phyloP scores from a whole-genome alignment of 768 basidiomycete genomes.

The Hericium erinaceus region DNA sequence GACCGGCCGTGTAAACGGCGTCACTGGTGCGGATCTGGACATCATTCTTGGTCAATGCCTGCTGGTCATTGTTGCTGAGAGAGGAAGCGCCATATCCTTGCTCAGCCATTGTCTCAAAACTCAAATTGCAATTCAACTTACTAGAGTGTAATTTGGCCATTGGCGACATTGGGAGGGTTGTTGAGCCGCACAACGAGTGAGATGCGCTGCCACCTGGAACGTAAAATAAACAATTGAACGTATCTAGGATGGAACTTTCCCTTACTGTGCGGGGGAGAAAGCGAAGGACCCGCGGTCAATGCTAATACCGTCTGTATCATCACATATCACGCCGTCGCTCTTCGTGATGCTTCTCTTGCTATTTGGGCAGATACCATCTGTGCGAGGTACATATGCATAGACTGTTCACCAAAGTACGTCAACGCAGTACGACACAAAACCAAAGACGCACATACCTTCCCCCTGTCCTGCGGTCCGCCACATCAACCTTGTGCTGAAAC shows the following conservation, averaged over 20 bases:
- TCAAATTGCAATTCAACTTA: slow-evolving; percentile 33
- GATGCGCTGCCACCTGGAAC: slow-evolving; percentile 54
- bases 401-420: slow-evolving; percentile 30
- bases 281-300: slow-evolving; percentile 57
- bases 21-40: slow-evolving; percentile 54
- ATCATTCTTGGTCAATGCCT: slow-evolving; percentile 47
- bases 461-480: slow-evolving; percentile 58
- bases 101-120: background rate
- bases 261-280: slow-evolving; percentile 57
- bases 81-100: background rate
- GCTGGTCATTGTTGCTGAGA: slow-evolving; percentile 58
- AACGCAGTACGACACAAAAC: slow-evolving; percentile 1
- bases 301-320: slow-evolving; percentile 70
- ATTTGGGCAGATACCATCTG: slow-evolving; percentile 44
- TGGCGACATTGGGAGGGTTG: slow-evolving; percentile 53
- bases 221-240: background rate
- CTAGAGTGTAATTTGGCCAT: slow-evolving; percentile 67
- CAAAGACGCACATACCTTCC: slow-evolving; percentile 44
- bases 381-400: slow-evolving; percentile 70
- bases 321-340: slow-evolving; percentile 49
- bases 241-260: slow-evolving; percentile 9
- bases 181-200: slow-evolving; percentile 77
- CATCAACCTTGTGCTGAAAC: slow-evolving; percentile 71
- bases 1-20: slow-evolving; percentile 48
- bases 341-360: slow-evolving; percentile 6